phyloP scores from a whole-genome alignment of 2,329 filamentous ascomycete species.

The Fusarium sp. region DNA sequence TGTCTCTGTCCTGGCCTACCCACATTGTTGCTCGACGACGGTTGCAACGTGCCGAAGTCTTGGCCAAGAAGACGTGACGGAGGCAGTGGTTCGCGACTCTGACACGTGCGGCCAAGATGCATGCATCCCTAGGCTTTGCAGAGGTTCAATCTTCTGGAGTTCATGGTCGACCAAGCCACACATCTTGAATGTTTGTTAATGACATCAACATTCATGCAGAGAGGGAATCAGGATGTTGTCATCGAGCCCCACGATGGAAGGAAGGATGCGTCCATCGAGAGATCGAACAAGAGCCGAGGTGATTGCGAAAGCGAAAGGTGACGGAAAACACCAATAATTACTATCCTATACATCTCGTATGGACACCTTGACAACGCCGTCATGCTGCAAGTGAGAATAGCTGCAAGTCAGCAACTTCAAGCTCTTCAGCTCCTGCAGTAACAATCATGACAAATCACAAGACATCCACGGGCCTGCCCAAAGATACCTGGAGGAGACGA shows the following conservation, averaged over 20 bases:
- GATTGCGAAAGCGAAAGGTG: not conserved
- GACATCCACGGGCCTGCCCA: not conserved
- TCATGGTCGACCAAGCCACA: not conserved
- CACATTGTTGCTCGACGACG: not conserved
- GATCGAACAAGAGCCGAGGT: not conserved
- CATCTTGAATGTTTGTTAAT: conserved; percentile 3
- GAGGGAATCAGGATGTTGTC: conserved; percentile 6
- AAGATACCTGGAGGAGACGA: not conserved
- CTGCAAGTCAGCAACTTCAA: not conserved
- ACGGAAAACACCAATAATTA: not conserved
- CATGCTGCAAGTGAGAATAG: conserved; percentile 24
- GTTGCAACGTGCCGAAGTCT: not conserved
- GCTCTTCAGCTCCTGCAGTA: not conserved
- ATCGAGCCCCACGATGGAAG: conserved; percentile 2
- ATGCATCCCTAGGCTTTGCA: not conserved
- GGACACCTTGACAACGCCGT: not conserved
- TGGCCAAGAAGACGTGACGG: not conserved
- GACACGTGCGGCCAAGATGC: not conserved
- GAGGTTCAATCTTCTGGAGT: not conserved
- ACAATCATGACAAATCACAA: conserved; percentile 8
- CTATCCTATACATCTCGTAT: not conserved
- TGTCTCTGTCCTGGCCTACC: not conserved
- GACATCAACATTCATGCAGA: conserved; percentile 18
- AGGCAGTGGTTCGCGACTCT: not conserved
- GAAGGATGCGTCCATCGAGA: conserved; percentile 1